Percentiles rank a stretch among this genome's conserved stretches.
Conservation (phyloP, 148 eudicot genomes). For the Amaranthus hypochondriacus region DNA sequence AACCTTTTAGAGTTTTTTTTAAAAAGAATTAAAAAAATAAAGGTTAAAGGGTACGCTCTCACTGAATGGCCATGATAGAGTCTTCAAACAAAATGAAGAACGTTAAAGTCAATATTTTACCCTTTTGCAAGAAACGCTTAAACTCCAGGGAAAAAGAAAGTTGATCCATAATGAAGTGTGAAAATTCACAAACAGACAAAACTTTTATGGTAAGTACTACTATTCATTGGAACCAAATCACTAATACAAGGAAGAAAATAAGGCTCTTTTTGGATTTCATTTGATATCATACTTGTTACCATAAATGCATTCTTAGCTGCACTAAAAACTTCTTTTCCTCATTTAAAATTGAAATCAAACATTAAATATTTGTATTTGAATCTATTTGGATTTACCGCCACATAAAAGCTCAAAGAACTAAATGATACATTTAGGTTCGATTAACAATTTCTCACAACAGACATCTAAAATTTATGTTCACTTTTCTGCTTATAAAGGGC, state of each 20-base stretch:
- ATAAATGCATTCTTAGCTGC: slow-evolving; percentile 24
- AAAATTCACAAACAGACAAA: slow-evolving; percentile 16
- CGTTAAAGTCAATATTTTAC: background rate
- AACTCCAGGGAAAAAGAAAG: background rate
- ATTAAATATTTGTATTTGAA: slow-evolving; percentile 1
- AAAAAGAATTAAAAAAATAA: slow-evolving; percentile 2
- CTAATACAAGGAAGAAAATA: slow-evolving; percentile 6
- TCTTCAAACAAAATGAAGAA: slow-evolving; percentile 10
- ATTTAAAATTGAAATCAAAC: slow-evolving; percentile 16
- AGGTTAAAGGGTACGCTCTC: background rate
- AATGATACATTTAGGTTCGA: background rate
- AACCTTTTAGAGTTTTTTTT: background rate
- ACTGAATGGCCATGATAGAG: slow-evolving; percentile 9
- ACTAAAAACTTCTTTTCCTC: slow-evolving; percentile 2
- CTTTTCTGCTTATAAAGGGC: background rate
- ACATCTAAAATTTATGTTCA: background rate
- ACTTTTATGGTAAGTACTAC: slow-evolving; percentile 12
- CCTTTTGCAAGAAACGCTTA: slow-evolving; percentile 5
- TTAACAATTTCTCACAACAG: background rate
- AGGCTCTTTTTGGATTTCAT: slow-evolving; percentile 10
- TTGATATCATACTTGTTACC: slow-evolving; percentile 10
- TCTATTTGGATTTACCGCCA: slow-evolving; percentile 16
- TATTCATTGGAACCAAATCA: slow-evolving; percentile 12
- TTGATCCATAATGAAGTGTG: background rate
- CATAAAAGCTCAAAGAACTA: background rate